Evolutionary conservation across 805 yeast species (phyloP).

Genomic region (Blastobotrys robertii): DNA sequence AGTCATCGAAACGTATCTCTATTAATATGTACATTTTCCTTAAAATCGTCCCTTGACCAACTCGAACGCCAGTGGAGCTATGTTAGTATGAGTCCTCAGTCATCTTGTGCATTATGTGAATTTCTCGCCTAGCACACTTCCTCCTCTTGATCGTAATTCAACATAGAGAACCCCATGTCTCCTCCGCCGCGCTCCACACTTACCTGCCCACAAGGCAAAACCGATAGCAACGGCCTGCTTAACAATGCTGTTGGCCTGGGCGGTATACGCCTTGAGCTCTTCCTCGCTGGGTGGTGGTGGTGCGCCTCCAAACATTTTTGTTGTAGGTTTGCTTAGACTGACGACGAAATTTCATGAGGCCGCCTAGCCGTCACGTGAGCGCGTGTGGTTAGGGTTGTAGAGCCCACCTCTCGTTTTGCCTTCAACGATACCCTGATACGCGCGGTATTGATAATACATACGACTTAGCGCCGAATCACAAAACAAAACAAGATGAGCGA

Average conservation of each 20-base stretch:
- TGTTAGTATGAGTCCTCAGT: conserved; percentile 1
- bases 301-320: conserved; percentile 29
- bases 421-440: no score
- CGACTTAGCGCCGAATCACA: not conserved
- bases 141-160: not conserved
- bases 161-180: not conserved
- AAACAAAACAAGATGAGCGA: not conserved
- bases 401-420: no score
- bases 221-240: conserved; percentile 25
- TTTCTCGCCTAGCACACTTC: not conserved
- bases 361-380: not conserved
- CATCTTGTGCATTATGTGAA: not conserved
- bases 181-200: conserved; percentile 4
- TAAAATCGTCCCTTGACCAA: conserved; percentile 30
- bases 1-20: not conserved
- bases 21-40: conserved; percentile 3
- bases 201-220: conserved; percentile 32
- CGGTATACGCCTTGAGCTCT: conserved; percentile 26
- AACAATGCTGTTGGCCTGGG: conserved; percentile 23
- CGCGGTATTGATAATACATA: no score
- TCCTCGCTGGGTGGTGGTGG: conserved; percentile 31
- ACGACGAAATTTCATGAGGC: no score
- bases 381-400: no score
- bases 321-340: not conserved
- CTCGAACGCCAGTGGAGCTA: conserved; percentile 31